phyloP scores from a whole-genome alignment of 1,284 basidiomycete species.

The Spongispora temasekensis region DNA sequence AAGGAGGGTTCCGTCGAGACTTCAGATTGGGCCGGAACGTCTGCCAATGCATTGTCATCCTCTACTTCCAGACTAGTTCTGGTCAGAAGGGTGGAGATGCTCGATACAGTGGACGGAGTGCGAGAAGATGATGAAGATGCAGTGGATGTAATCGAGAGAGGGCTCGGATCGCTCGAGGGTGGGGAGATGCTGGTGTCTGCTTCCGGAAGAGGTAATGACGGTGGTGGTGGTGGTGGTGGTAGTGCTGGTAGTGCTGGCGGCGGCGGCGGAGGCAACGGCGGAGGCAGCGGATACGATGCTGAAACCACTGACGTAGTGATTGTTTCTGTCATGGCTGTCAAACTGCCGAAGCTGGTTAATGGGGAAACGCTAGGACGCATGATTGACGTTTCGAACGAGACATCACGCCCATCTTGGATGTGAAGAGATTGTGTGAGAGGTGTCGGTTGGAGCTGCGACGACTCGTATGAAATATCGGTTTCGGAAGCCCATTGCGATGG shows the following conservation, averaged over 20 bases:
- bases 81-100: conserved; percentile 41
- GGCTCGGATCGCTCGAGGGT: conserved; percentile 33
- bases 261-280: not conserved
- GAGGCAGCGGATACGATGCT: conserved; percentile 3
- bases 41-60: conserved; percentile 35
- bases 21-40: conserved; percentile 28
- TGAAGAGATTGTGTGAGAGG: conserved; percentile 61
- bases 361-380: conserved; percentile 51
- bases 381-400: conserved; percentile 62
- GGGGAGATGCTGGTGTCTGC: conserved; percentile 23
- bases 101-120: conserved; percentile 39
- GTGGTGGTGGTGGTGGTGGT: conserved; percentile 4
- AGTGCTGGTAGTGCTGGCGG: not conserved
- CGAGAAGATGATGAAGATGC: conserved; percentile 42
- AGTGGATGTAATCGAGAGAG: conserved; percentile 25
- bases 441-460: conserved; percentile 64
- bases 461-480: conserved; percentile 68
- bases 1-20: conserved; percentile 57
- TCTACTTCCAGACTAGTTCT: conserved; percentile 29
- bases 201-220: conserved; percentile 1
- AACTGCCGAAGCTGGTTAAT: conserved; percentile 35
- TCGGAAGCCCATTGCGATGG: conserved; percentile 57
- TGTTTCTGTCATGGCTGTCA: conserved; percentile 40
- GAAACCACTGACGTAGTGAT: conserved; percentile 32
- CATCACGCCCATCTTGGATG: conserved; percentile 58